These are phyloP conservation scores for Fusarium begoniae DNA, from an alignment of 2,329 filamentous ascomycete species.

Conservation along the genomic window DNA sequence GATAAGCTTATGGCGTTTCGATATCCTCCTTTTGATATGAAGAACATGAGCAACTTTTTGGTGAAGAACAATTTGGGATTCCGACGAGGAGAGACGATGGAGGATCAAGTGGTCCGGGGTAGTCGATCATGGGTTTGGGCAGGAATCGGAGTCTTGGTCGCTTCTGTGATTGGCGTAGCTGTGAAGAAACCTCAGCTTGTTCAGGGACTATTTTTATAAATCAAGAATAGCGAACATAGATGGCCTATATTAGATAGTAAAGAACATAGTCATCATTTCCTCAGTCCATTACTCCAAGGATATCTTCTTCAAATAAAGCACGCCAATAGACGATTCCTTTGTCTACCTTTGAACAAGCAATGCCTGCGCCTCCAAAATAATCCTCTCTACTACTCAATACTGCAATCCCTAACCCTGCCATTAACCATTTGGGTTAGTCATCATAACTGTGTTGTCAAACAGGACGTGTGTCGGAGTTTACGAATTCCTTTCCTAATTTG, in stretches of 20 bases:
- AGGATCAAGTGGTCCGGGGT: neutral
- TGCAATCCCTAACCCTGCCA: too few species aligned
- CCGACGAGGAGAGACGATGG: neutral
- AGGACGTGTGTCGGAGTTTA: neutral
- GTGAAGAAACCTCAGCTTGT: fast-evolving
- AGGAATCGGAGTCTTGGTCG: neutral
- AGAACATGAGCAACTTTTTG: neutral
- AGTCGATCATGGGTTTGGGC: neutral
- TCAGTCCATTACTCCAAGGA: fast-evolving
- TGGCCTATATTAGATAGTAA: neutral
- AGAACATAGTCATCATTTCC: neutral
- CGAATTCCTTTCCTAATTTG: neutral
- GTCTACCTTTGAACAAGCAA: fast-evolving
- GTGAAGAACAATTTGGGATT: neutral
- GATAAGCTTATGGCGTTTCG: conserved; percentile 5
- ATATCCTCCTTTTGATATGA: neutral
- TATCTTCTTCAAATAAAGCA: neutral
- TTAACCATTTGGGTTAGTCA: neutral
- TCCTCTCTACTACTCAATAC: neutral
- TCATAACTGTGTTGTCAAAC: neutral
- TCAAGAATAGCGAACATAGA: neutral
- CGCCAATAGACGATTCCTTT: too few species aligned
- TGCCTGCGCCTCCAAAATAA: fast-evolving
- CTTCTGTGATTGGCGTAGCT: neutral
- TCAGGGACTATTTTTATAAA: fast-evolving